Evolutionary conservation across 2,329 filamentous ascomycete species (phyloP).

Genomic region (Cladophialophora exuberans): DNA sequence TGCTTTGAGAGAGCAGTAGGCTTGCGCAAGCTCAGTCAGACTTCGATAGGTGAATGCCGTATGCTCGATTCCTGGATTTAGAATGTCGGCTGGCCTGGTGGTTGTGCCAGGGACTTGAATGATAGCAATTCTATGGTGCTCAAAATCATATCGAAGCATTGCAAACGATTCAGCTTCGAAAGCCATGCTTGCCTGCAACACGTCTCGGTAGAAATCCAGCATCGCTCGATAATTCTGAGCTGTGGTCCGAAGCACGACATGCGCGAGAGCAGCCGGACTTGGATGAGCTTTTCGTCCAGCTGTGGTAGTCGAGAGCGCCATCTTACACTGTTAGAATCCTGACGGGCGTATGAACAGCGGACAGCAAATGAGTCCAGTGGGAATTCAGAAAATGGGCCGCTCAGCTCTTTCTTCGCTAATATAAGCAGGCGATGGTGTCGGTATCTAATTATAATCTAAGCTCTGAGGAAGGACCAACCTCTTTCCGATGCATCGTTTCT

Average conservation of each 20-base stretch:
- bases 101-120: conserved; percentile 33
- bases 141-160: conserved; percentile 21
- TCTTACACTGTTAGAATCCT: no score
- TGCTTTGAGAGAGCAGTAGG: conserved; percentile 40
- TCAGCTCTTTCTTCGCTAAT: no score
- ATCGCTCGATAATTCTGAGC: background rate
- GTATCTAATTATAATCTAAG: no score
- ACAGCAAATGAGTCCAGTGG: no score
- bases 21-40: conserved; percentile 40
- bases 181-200: background rate
- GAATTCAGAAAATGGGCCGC: no score
- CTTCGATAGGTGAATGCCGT: conserved; percentile 47
- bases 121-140: conserved; percentile 50
- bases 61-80: conserved; percentile 45
- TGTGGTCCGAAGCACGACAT: background rate
- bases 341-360: no score
- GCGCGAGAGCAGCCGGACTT: background rate
- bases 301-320: no score
- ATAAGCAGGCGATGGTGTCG: no score
- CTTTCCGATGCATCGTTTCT: no score
- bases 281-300: no score
- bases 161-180: background rate
- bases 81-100: conserved; percentile 27
- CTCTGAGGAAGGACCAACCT: no score
- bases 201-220: background rate